phyloP scores from a whole-genome alignment of 257 asterid species.

The Eucommia ulmoides region DNA sequence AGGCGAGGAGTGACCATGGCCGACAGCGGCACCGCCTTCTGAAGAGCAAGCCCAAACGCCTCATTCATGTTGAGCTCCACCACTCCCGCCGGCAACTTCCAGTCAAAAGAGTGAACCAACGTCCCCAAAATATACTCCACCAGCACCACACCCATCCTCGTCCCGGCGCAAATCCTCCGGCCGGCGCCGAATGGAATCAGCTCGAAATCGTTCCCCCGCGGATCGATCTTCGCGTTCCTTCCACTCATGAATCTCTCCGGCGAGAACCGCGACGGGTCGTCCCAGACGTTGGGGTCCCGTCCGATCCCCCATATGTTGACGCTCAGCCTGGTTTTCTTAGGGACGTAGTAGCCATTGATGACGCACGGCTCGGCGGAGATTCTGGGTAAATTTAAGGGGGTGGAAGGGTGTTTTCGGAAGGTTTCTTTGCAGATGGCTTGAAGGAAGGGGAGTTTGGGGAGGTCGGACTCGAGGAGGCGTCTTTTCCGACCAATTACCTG shows the following conservation, averaged over 20 bases:
- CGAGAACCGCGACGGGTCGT: constrained; percentile 22
- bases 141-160: constrained; percentile 31
- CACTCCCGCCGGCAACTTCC: constrained; percentile 36
- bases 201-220: constrained; percentile 31
- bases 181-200: constrained; percentile 48
- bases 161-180: constrained; percentile 44
- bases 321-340: constrained; percentile 28
- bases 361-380: constrained; percentile 20
- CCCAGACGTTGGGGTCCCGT: constrained; percentile 33
- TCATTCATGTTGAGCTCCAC: constrained; percentile 29
- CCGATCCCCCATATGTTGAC: constrained; percentile 45
- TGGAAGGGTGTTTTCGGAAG: constrained; percentile 50
- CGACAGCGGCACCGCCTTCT: constrained; percentile 20
- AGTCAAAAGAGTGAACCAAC: constrained; percentile 30
- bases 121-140: constrained; percentile 33
- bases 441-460: constrained; percentile 29
- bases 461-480: constrained; percentile 28
- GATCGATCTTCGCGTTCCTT: constrained; percentile 21
- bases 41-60: constrained; percentile 35
- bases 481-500: constrained; percentile 24
- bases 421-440: constrained; percentile 30
- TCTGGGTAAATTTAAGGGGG: constrained; percentile 34
- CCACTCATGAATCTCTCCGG: constrained; percentile 31
- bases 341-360: constrained; percentile 28
- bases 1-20: constrained; percentile 31